Percentiles rank a stretch among this genome's conserved stretches.
Evolutionary conservation across 495 filamentous ascomycete species (phyloP).

Genomic region (Beverwykella pulmonaria): DNA sequence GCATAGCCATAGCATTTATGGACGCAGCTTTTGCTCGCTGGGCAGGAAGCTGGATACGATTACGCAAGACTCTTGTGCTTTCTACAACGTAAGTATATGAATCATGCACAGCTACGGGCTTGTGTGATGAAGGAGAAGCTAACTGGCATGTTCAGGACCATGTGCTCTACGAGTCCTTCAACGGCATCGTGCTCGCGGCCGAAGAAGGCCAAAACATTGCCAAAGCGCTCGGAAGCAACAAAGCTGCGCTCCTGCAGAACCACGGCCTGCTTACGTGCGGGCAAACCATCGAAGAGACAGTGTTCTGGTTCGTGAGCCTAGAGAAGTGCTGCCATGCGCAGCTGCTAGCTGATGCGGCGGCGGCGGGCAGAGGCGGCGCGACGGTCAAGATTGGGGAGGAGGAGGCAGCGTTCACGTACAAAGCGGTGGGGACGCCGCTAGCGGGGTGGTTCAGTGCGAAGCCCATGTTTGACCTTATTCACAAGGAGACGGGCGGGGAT

Average conservation of each 20-base stretch:
- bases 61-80: constrained; percentile 50
- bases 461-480: constrained; percentile 74
- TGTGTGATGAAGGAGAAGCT: too few species aligned
- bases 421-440: constrained; percentile 61
- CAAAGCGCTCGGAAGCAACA: constrained; percentile 62
- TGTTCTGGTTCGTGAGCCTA: constrained; percentile 76
- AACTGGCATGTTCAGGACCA: constrained; percentile 53
- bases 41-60: constrained; percentile 71
- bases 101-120: not conserved
- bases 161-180: constrained; percentile 66
- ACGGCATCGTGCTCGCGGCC: constrained; percentile 70
- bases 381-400: constrained; percentile 69
- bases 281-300: constrained; percentile 49
- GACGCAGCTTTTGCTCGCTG: constrained; percentile 67
- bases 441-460: constrained; percentile 74
- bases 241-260: constrained; percentile 72
- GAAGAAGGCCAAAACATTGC: constrained; percentile 73
- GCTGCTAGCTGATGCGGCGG: constrained; percentile 74
- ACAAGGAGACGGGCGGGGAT: constrained; percentile 62
- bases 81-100: constrained; percentile 43
- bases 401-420: constrained; percentile 69
- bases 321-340: constrained; percentile 79
- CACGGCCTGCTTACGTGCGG: constrained; percentile 62
- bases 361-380: constrained; percentile 62
- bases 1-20: constrained; percentile 73